Percentiles rank a stretch among this genome's conserved stretches.
Conservation (phyloP, 139 green algal genomes). For the Chlorella sp. region DNA sequence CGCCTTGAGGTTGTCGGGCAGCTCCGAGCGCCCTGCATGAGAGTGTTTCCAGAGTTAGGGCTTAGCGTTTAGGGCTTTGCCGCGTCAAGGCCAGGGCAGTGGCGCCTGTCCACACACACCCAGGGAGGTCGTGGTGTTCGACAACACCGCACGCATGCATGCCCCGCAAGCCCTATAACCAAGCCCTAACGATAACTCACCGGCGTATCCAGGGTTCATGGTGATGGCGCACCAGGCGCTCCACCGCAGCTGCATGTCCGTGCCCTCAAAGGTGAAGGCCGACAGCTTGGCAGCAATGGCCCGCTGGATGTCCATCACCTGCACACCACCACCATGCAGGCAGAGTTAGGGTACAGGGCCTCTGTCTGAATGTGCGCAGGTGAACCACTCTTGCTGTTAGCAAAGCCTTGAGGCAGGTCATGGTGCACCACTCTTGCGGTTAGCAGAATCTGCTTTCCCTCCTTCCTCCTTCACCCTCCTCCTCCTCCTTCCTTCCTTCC, state of each 20-base stretch:
- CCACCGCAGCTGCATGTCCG: slow-evolving; percentile 64
- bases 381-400: not conserved
- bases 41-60: too few relatives aligned
- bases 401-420: not conserved
- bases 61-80: too few relatives aligned
- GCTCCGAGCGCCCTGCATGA: slow-evolving; percentile 46
- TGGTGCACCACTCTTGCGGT: not conserved
- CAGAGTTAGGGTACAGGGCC: not conserved
- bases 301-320: slow-evolving; percentile 61
- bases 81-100: too few relatives aligned
- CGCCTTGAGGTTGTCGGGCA: slow-evolving; percentile 66
- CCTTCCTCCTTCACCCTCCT: not conserved
- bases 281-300: slow-evolving; percentile 49
- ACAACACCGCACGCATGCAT: too few relatives aligned
- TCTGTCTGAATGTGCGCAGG: not conserved
- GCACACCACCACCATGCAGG: slow-evolving; percentile 37
- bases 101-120: too few relatives aligned
- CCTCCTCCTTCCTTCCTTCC: not conserved
- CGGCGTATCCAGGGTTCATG: slow-evolving; percentile 56
- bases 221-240: slow-evolving; percentile 47
- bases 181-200: too few relatives aligned
- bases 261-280: slow-evolving; percentile 71
- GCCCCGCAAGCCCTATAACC: too few relatives aligned
- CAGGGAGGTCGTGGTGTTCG: too few relatives aligned
- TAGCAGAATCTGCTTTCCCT: not conserved